Percentiles rank a stretch among this genome's conserved stretches.
Evolutionary conservation across 2,329 filamentous ascomycete species (phyloP).

Genomic region (Colletotrichum neosansevieriae): DNA sequence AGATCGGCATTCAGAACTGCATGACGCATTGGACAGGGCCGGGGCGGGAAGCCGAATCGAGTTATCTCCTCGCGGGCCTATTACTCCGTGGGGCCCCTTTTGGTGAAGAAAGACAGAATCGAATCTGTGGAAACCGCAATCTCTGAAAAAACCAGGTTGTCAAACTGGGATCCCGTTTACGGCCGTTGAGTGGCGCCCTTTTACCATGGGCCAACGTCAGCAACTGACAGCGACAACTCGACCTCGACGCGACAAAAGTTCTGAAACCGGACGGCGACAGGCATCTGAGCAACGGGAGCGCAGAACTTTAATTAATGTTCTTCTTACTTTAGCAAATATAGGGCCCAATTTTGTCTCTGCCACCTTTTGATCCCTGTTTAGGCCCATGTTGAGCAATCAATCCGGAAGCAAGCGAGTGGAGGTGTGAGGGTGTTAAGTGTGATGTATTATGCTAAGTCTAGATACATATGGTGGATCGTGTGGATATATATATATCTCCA

Average conservation of each 20-base stretch:
- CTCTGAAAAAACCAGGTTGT: not conserved
- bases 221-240: not conserved
- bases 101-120: conserved; percentile 5
- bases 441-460: too few species aligned
- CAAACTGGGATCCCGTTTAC: conserved; percentile 3
- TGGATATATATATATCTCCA: too few species aligned
- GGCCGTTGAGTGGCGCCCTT: not conserved
- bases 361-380: conserved; percentile 2
- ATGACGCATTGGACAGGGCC: conserved; percentile 15
- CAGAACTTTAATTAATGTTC: conserved; percentile 28
- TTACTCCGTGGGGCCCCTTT: conserved; percentile 11
- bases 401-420: conserved; percentile 26
- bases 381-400: conserved; percentile 34
- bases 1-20: conserved; percentile 25
- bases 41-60: conserved; percentile 7
- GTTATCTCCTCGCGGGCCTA: conserved; percentile 18
- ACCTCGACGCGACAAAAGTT: not conserved
- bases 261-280: conserved; percentile 30
- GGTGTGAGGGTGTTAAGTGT: too few species aligned
- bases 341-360: not conserved
- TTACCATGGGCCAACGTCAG: conserved; percentile 5
- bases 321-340: conserved; percentile 7
- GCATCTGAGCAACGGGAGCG: conserved; percentile 18
- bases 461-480: too few species aligned
- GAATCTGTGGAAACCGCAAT: conserved; percentile 7